These are phyloP conservation scores for Neurospora cerealis DNA, from an alignment of 495 filamentous ascomycete genomes.

Conservation along the genomic window DNA sequence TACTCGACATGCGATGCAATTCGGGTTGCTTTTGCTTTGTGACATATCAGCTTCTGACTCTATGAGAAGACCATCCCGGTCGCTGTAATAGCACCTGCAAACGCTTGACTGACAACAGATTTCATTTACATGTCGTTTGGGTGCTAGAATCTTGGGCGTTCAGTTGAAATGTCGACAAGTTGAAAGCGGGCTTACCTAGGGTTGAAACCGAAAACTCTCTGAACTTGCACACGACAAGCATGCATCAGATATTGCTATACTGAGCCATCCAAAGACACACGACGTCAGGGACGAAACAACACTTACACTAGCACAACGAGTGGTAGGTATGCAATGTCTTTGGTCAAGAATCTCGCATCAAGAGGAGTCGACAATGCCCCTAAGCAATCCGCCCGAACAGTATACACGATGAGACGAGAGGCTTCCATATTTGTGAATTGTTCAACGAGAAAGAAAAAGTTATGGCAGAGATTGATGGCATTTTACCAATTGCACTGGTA, in stretches of 20 bases:
- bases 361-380: not conserved
- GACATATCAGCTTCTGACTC: not conserved
- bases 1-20: not conserved
- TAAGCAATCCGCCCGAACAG: not conserved
- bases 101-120: not conserved
- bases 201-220: not conserved
- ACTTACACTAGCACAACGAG: not conserved
- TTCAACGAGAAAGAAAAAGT: not conserved
- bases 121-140: not conserved
- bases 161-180: not conserved
- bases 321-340: not conserved
- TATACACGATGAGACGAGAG: not conserved
- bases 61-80: not conserved
- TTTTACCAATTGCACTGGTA: not conserved
- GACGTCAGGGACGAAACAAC: not conserved
- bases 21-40: not conserved
- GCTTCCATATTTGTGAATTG: not conserved
- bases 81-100: not conserved
- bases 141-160: not conserved
- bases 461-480: not conserved
- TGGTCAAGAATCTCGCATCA: not conserved
- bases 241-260: not conserved
- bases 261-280: not conserved
- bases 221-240: not conserved
- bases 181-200: not conserved